Evolutionary conservation across 2,329 filamentous ascomycete species (phyloP).

Genomic region (Dactylonectria estremocensis): DNA sequence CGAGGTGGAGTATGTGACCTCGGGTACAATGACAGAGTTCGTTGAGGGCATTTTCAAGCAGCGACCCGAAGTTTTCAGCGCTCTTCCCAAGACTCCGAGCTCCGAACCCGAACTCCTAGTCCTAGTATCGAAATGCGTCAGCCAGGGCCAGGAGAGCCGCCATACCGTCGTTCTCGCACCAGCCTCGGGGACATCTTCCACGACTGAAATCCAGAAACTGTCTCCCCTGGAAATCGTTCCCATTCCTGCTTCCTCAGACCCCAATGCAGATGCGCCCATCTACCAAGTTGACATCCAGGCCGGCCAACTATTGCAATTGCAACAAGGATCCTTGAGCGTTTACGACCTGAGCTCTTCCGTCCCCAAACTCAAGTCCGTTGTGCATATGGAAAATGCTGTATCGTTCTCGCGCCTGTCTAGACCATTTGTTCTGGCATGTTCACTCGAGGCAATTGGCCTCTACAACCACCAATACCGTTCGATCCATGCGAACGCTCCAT

Average conservation of each 20-base stretch:
- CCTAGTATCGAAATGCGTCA: slow-evolving; percentile 61
- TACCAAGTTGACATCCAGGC: slow-evolving; percentile 75
- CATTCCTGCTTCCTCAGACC: slow-evolving; percentile 48
- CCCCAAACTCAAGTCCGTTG: slow-evolving; percentile 71
- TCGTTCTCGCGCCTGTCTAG: slow-evolving; percentile 79
- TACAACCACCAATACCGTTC: slow-evolving; percentile 80
- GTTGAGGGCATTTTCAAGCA: slow-evolving; percentile 70
- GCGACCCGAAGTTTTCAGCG: slow-evolving; percentile 65
- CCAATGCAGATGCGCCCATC: slow-evolving; percentile 36
- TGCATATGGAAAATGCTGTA: slow-evolving; percentile 66
- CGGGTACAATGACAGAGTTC: slow-evolving; percentile 63
- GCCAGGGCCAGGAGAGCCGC: slow-evolving; percentile 48
- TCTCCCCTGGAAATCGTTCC: slow-evolving; percentile 59
- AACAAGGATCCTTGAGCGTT: slow-evolving; percentile 67
- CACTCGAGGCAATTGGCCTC: slow-evolving; percentile 68
- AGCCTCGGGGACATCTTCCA: slow-evolving; percentile 43
- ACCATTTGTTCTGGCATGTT: slow-evolving; percentile 76
- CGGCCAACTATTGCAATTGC: slow-evolving; percentile 75
- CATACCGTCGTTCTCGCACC: slow-evolving; percentile 55
- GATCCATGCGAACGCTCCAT: slow-evolving; percentile 65
- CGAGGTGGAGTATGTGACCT: slow-evolving; percentile 65
- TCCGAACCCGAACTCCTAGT: slow-evolving; percentile 68
- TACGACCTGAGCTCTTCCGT: slow-evolving; percentile 76
- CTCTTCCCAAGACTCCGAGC: slow-evolving; percentile 65
- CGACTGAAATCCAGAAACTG: slow-evolving; percentile 53